These are phyloP conservation scores for Neurospora sp. DNA, from an alignment of 495 filamentous ascomycete species.

Conservation along the genomic window DNA sequence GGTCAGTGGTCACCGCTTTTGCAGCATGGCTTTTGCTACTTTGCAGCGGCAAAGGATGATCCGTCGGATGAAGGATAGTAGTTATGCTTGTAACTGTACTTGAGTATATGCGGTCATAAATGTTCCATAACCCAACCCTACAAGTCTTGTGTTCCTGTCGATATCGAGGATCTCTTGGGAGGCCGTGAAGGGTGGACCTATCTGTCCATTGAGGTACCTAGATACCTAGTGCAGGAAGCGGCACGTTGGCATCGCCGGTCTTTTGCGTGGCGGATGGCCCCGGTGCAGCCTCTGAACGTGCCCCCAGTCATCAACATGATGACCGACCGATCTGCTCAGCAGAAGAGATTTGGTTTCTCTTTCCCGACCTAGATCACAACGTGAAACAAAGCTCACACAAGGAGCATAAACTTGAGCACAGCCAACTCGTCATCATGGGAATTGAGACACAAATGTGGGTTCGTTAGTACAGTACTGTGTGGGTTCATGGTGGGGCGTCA, in stretches of 20 bases:
- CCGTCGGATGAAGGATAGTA: background rate
- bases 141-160: background rate
- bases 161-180: background rate
- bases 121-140: background rate
- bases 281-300: background rate
- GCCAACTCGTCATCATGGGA: background rate
- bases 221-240: background rate
- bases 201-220: background rate
- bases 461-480: background rate
- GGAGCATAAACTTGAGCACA: background rate
- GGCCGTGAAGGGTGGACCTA: background rate
- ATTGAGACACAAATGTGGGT: background rate
- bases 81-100: background rate
- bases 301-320: background rate
- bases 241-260: background rate
- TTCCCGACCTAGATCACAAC: background rate
- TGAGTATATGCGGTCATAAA: background rate
- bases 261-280: background rate
- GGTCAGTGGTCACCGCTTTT: background rate
- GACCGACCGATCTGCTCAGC: background rate
- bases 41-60: background rate
- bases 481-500: background rate
- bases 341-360: background rate
- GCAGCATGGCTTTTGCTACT: background rate
- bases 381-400: background rate